These are phyloP conservation scores for Neurospora sp. DNA, from an alignment of 495 filamentous ascomycete genomes.

Conservation along the genomic window DNA sequence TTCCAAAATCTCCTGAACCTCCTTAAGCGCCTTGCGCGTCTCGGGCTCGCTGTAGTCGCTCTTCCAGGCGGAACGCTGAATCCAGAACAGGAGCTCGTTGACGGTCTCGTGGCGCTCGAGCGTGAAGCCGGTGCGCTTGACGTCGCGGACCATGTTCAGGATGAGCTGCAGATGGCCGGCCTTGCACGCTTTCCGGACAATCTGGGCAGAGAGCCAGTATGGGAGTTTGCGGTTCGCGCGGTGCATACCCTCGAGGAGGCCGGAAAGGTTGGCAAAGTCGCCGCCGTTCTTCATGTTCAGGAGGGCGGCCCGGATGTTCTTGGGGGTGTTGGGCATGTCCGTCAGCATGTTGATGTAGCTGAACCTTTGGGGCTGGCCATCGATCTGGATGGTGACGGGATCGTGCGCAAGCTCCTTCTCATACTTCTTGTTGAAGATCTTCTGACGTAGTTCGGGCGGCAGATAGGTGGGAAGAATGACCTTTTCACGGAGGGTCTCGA, in stretches of 20 bases:
- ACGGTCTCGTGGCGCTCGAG: constrained; percentile 34
- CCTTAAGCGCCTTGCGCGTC: constrained; percentile 27
- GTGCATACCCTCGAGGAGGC: constrained; percentile 47
- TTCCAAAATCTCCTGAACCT: constrained; percentile 39
- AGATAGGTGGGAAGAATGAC: constrained; percentile 59
- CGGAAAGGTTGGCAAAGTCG: constrained; percentile 53
- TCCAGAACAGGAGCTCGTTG: constrained; percentile 36
- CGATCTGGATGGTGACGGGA: constrained; percentile 51
- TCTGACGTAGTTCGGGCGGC: constrained; percentile 40
- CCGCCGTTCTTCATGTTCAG: constrained; percentile 40
- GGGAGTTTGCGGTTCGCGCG: constrained; percentile 30
- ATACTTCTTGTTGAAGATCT: constrained; percentile 43
- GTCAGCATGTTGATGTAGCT: constrained; percentile 31
- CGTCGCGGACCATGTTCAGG: constrained; percentile 42
- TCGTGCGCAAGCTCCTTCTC: constrained; percentile 43
- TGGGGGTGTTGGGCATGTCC: constrained; percentile 24
- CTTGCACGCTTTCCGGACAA: constrained; percentile 31
- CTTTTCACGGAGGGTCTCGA: constrained; percentile 47
- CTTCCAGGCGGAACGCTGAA: constrained; percentile 39
- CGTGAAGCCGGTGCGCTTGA: constrained; percentile 38
- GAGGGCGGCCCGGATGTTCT: constrained; percentile 31
- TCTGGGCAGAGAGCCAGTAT: constrained; percentile 21
- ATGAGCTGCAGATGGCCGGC: constrained; percentile 36
- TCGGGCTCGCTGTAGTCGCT: constrained; percentile 29
- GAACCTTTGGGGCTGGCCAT: constrained; percentile 47